Evolutionary conservation across 2,329 filamentous ascomycete genomes (phyloP), one percentile per base, ranked within the genome.

Genomic region (Cordyceps javanica): DNA sequence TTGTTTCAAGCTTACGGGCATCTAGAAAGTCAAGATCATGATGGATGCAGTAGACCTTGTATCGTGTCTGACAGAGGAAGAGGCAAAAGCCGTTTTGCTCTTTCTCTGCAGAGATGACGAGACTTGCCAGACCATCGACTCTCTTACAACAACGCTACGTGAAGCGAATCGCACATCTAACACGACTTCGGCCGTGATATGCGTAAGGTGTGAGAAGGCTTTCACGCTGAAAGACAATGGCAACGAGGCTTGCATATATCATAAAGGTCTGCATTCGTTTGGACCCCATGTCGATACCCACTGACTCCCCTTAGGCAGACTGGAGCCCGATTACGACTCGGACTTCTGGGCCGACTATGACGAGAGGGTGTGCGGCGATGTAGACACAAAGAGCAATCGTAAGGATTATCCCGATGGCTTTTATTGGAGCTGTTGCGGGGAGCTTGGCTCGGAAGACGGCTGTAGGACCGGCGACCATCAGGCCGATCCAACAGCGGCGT

Each of bases 341-440:
- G 30, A 38, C 30, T 38, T 51, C 21, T 51, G 30, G 48, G 48
- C 48, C 7, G 48, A 51, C 32, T 36, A 51, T 51, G 48, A 51
- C 13, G 48, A 51, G 48, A 16, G 5, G 7, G 28, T 30, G 5
- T 23, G 23, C 16, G 48, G 48, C 34, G 23, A 30, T 51, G 38
- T 23, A 25, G 48, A 51, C 32, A 34, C 48, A 16, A 36, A 38
- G 28, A 21, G n/a, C 34, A 34, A 36, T 38, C 48, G 48, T 23
- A 36, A 23, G 6, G 48, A 51, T 30, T 51, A 25, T 25, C 48
- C 48, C 19, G 48, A 38, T 25, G 48, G 48, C 8, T 38, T 51
- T 38, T 36, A n/a, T 16, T 51, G 48, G 48, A 51, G 28, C 14
- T 51, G 48, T 30, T 51, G 48, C 32, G 32, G 34, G 16, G 14